These are phyloP conservation scores for Solanum stenotomum DNA, from an alignment of 257 asterid species.

Conservation along the genomic window DNA sequence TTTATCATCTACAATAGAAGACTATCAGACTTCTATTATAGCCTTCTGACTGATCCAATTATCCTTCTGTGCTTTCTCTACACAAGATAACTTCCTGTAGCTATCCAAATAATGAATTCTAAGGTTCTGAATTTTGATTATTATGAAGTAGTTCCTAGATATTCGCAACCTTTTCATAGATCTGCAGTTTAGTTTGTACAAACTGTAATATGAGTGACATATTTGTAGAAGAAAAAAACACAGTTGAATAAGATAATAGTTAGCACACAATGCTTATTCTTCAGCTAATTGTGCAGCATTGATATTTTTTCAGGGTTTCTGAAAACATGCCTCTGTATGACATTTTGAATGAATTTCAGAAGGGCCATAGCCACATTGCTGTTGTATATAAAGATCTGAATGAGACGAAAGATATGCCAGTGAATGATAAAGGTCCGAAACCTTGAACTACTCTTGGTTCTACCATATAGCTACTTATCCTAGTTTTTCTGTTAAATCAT, in stretches of 20 bases:
- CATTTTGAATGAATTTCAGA: conserved; percentile 91
- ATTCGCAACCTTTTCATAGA: background rate
- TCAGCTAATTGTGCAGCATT: background rate
- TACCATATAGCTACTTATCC: background rate
- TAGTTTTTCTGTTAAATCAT: background rate
- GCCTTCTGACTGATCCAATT: background rate
- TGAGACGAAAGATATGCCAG: conserved; percentile 44
- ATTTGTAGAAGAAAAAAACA: background rate
- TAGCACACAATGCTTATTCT: background rate
- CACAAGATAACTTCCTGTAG: background rate
- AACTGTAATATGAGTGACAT: background rate
- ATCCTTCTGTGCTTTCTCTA: background rate
- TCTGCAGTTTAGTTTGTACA: background rate
- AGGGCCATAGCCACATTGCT: conserved; percentile 98
- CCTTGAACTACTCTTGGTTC: background rate
- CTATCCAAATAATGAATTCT: background rate
- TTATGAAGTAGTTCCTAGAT: background rate
- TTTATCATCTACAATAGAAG: background rate
- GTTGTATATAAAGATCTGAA: conserved; percentile 72
- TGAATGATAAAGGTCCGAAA: conserved; percentile 37
- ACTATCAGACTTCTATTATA: background rate
- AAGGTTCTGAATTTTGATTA: background rate
- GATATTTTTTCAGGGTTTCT: conserved; percentile 52
- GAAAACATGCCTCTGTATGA: conserved; percentile 96
- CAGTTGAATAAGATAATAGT: background rate